Evolutionary conservation across 2,329 filamentous ascomycete genomes (phyloP).

Genomic region (Alternaria postmessia): DNA sequence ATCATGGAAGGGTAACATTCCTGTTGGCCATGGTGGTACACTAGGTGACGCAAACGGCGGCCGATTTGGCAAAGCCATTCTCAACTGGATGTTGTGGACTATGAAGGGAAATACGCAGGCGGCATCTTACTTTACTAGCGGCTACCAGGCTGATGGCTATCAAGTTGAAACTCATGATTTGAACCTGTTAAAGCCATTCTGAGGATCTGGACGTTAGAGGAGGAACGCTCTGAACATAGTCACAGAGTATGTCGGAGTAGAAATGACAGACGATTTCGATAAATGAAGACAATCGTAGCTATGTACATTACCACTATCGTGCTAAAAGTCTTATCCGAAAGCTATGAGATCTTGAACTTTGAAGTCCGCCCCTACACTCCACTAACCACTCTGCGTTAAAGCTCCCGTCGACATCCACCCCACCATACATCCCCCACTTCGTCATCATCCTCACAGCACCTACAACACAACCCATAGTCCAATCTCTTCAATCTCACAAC

Average conservation of each 20-base stretch:
- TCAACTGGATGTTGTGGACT: slow-evolving; percentile 25
- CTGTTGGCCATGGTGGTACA: slow-evolving; percentile 30
- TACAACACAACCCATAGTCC: background rate
- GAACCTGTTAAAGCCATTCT: slow-evolving; percentile 17
- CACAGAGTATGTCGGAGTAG: no score
- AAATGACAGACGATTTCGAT: no score
- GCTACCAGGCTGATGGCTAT: slow-evolving; percentile 19
- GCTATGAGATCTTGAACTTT: background rate
- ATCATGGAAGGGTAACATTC: slow-evolving; percentile 31
- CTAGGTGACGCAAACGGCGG: slow-evolving; percentile 23
- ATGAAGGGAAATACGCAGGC: slow-evolving; percentile 21
- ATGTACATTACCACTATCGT: no score
- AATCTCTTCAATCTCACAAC: background rate
- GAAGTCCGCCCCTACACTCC: background rate
- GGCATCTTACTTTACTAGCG: slow-evolving; percentile 8
- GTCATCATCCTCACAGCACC: background rate
- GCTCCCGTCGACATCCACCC: background rate
- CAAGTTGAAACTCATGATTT: slow-evolving; percentile 14
- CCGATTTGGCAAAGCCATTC: slow-evolving; percentile 21
- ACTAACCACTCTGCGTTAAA: background rate
- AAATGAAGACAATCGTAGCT: no score
- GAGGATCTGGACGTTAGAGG: background rate
- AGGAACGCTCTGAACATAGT: no score
- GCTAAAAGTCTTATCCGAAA: background rate
- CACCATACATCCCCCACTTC: background rate